Base-by-base conservation (phyloP, 768 basidiomycete genomes). In the Pleurotus platypus region DNA sequence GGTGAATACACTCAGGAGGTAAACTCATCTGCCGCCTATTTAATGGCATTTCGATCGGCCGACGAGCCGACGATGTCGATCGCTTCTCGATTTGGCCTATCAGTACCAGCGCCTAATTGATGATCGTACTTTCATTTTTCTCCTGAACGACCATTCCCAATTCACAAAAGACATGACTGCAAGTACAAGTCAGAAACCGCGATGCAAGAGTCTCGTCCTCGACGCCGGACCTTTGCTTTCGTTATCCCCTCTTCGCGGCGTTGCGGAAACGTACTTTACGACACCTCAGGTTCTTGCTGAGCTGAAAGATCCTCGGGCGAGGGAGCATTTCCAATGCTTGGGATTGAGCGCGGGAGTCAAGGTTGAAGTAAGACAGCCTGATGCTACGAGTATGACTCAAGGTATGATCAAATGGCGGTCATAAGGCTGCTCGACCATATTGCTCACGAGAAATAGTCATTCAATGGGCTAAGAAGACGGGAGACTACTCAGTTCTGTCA, bases 221-320 rank as follows among this genome's bases (percentile, higher is more conserved):
- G 96, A 98, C 81, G 89, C 96, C 0, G 94, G 94, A 1, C 95
- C 96, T 2, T 77, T 98, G 0, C 85, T 98, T 3, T 92, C 93
- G 2, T 77, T 96, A 2, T 88, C 90, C 0, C 93, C 95, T 0
- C 80, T 98, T 7, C 81, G 92, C n/a, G 93, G 94, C 9, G 74
- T 98, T 24, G 92, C 97, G 16, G 80, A 88, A 61, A 83, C 83
- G 35, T 98, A 90, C 69, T 73, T 91, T 58, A 96, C 94, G 5
- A 90, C 92, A 1, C 94, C 94, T 0, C 90, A 94, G 63, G 95
- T 98, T 7, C 75, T 98, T 27, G 79, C 84, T 3, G 97, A 99
- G 70, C 74, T 99, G 62, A 88, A 91, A 69, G 96, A 98, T 73
- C 85, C 81, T 68, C 85, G 86, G 20, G 93, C 93, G 4, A 74